phyloP scores from a whole-genome alignment of 495 filamentous ascomycete genomes.

The Aspergillus wentii region DNA sequence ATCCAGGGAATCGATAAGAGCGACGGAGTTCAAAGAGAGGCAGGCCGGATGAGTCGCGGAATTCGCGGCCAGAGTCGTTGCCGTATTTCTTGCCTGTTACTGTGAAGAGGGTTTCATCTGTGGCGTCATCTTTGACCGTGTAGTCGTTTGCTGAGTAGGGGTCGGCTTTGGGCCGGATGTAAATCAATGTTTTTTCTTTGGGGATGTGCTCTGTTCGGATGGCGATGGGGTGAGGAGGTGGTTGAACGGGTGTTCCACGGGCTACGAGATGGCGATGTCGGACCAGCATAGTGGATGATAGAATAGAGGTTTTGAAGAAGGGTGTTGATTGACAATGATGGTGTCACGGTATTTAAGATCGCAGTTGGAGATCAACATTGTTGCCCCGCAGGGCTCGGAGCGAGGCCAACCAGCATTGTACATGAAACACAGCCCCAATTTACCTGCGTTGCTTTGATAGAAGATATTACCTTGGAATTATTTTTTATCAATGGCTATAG shows the following conservation, averaged over 20 bases:
- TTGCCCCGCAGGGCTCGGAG: too few relatives aligned
- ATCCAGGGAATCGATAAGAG: background rate
- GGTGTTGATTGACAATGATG: too few relatives aligned
- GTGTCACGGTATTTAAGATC: too few relatives aligned
- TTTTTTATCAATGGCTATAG: too few relatives aligned
- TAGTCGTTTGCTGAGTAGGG: slow-evolving; percentile 10
- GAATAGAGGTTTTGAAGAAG: too few relatives aligned
- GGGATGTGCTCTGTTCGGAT: slow-evolving; percentile 6
- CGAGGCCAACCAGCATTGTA: too few relatives aligned
- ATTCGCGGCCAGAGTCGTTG: slow-evolving; percentile 8
- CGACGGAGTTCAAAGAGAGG: slow-evolving; percentile 13
- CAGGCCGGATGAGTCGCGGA: slow-evolving; percentile 15
- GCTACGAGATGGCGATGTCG: too few relatives aligned
- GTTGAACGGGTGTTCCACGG: background rate
- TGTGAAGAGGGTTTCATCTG: slow-evolving; percentile 11
- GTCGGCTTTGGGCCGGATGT: slow-evolving; percentile 13
- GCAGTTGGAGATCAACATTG: too few relatives aligned
- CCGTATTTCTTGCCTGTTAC: slow-evolving; percentile 15
- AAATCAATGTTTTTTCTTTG: slow-evolving; percentile 6
- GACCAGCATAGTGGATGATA: too few relatives aligned
- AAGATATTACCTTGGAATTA: too few relatives aligned
- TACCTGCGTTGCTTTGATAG: too few relatives aligned
- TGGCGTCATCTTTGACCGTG: slow-evolving; percentile 10
- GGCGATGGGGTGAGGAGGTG: background rate
- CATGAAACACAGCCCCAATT: too few relatives aligned